Evolutionary conservation across 768 basidiomycete genomes (phyloP).

Genomic region (Lactarius sanguifluus): DNA sequence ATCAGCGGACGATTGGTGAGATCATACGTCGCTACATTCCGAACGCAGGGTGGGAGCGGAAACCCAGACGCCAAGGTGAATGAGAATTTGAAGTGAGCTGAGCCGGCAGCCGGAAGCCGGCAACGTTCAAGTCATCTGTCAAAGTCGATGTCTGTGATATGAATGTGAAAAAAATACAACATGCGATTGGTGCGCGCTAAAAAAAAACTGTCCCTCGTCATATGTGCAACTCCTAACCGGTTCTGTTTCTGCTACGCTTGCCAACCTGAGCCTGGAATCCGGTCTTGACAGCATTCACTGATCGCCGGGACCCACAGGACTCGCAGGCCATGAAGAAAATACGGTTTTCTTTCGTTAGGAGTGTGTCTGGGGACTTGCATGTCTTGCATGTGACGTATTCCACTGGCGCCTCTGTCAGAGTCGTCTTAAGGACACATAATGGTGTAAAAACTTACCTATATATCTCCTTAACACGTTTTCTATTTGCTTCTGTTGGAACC

Average conservation of each 20-base stretch:
- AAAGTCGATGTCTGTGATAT: conserved; percentile 22
- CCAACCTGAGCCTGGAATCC: conserved; percentile 97
- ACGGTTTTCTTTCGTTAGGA: conserved; percentile 96
- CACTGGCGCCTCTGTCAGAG: conserved; percentile 47
- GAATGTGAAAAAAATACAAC: conserved; percentile 28
- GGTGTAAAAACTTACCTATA: conserved; percentile 66
- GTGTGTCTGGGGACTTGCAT: conserved; percentile 97
- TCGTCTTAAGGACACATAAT: conserved; percentile 8
- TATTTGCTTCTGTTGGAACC: conserved; percentile 98
- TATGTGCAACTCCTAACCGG: conserved; percentile 43
- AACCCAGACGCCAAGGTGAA: conserved; percentile 16
- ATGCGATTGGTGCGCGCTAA: conserved; percentile 29
- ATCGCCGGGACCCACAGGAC: conserved; percentile 85
- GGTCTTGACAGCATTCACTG: conserved; percentile 96
- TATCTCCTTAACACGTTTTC: conserved; percentile 96
- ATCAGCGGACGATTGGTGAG: conserved; percentile 28
- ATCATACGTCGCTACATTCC: conserved; percentile 25
- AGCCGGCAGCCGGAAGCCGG: conserved; percentile 16
- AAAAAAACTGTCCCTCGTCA: conserved; percentile 11
- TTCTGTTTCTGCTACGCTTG: conserved; percentile 81
- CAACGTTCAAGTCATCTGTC: conserved; percentile 22
- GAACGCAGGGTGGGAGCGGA: conserved; percentile 16
- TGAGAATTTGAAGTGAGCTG: conserved; percentile 21
- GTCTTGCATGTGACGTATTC: conserved; percentile 99
- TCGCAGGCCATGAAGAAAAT: conserved; percentile 98